Conservation (phyloP, 2,329 filamentous ascomycete genomes). For the Penicillium rolfsii region DNA sequence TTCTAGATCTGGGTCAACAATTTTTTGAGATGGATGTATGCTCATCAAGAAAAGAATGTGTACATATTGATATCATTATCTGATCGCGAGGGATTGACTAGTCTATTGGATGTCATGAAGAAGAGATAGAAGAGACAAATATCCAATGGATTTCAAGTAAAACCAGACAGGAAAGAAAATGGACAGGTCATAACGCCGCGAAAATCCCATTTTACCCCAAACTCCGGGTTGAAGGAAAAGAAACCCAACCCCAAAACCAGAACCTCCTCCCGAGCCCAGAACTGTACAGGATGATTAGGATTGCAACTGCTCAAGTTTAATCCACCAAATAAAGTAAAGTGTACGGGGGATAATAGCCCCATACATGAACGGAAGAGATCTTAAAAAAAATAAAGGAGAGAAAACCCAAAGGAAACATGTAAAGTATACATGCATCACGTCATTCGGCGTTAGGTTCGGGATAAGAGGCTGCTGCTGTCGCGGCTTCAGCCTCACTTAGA, state of each 20-base stretch:
- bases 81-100: neutral
- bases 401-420: slow-evolving; percentile 29
- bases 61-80: neutral
- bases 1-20: neutral
- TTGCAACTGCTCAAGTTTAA: slow-evolving; percentile 21
- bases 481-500: slow-evolving; percentile 21
- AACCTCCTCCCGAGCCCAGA: slow-evolving; percentile 10
- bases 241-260: neutral
- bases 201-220: slow-evolving; percentile 25
- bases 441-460: slow-evolving; percentile 31
- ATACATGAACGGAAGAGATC: slow-evolving; percentile 3
- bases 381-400: neutral
- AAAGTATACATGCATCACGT: slow-evolving; percentile 41
- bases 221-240: slow-evolving; percentile 17
- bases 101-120: neutral
- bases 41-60: neutral
- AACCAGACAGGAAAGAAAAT: neutral
- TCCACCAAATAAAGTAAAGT: neutral
- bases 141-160: slow-evolving; percentile 10
- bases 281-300: slow-evolving; percentile 31
- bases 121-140: neutral
- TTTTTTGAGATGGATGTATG: neutral
- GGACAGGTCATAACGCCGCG: slow-evolving; percentile 12
- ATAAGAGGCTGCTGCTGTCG: neutral
- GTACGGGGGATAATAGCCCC: slow-evolving; percentile 22